Evolutionary conservation across 495 filamentous ascomycete species (phyloP).

Genomic region (Xylaria sp.): DNA sequence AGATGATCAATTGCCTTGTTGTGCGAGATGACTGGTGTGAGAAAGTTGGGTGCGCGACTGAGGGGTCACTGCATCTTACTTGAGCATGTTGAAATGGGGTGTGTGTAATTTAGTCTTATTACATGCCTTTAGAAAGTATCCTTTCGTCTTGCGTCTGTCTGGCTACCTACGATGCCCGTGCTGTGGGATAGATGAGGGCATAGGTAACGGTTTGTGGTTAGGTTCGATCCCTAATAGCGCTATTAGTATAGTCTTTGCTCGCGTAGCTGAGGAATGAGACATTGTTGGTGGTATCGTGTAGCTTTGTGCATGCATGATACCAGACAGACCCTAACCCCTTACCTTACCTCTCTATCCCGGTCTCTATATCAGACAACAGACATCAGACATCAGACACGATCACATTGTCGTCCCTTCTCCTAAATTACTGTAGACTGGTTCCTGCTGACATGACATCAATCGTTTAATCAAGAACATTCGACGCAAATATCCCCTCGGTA

Average conservation of each 20-base stretch:
- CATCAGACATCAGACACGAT: too few relatives aligned
- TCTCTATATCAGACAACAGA: background rate
- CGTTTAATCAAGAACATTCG: background rate
- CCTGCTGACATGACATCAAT: slow-evolving; percentile 1
- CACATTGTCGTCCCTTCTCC: background rate
- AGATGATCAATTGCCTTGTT: background rate
- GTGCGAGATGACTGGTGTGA: background rate
- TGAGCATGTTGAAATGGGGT: background rate
- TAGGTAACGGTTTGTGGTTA: background rate
- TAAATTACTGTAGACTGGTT: background rate
- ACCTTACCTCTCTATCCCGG: background rate
- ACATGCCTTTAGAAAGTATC: background rate
- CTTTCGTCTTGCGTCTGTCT: background rate
- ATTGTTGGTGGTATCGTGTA: background rate
- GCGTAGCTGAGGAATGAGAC: background rate
- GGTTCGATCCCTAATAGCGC: background rate
- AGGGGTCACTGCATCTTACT: background rate
- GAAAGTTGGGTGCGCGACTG: background rate
- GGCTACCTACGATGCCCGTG: background rate
- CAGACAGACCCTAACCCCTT: background rate
- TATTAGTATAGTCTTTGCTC: background rate
- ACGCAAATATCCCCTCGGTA: slow-evolving; percentile 5
- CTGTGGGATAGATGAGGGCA: background rate
- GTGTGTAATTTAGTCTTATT: background rate
- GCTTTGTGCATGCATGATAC: background rate